Conservation (phyloP, 2,329 filamentous ascomycete genomes). For the Aspergillus sp. region DNA sequence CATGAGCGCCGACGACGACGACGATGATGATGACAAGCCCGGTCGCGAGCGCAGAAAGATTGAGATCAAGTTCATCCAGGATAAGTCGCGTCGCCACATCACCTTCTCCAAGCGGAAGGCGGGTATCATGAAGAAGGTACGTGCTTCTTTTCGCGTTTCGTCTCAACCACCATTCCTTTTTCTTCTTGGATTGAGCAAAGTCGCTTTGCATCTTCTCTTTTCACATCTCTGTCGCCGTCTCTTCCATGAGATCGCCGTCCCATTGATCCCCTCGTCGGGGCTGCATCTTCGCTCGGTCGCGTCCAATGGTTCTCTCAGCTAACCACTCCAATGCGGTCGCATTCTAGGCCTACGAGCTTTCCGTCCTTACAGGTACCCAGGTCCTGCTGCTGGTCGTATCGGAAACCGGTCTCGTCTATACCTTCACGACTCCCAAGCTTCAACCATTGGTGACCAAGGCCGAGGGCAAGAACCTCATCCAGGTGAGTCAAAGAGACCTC, state of each 20-base stretch:
- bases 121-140: constrained; percentile 99
- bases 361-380: constrained; percentile 95
- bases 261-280: neutral
- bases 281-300: neutral
- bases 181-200: neutral
- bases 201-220: constrained; percentile 7
- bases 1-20: constrained; percentile 83
- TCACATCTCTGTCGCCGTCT: neutral
- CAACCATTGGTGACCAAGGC: constrained; percentile 97
- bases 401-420: constrained; percentile 95
- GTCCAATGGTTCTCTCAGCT: constrained; percentile 8
- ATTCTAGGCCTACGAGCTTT: constrained; percentile 87
- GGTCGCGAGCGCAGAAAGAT: constrained; percentile 98
- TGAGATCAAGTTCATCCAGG: constrained; percentile 99
- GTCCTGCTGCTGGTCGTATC: constrained; percentile 95
- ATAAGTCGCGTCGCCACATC: constrained; percentile 98
- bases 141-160: constrained; percentile 33
- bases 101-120: constrained; percentile 99
- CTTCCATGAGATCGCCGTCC: neutral
- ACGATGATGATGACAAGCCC: constrained; percentile 96
- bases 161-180: neutral
- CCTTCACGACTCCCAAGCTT: constrained; percentile 96
- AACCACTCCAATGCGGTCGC: constrained; percentile 17
- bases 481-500: constrained; percentile 61
- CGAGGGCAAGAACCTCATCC: constrained; percentile 98